Evolutionary conservation across 805 yeast genomes (phyloP).

Genomic region (Zygosaccharomyces bisporus): DNA sequence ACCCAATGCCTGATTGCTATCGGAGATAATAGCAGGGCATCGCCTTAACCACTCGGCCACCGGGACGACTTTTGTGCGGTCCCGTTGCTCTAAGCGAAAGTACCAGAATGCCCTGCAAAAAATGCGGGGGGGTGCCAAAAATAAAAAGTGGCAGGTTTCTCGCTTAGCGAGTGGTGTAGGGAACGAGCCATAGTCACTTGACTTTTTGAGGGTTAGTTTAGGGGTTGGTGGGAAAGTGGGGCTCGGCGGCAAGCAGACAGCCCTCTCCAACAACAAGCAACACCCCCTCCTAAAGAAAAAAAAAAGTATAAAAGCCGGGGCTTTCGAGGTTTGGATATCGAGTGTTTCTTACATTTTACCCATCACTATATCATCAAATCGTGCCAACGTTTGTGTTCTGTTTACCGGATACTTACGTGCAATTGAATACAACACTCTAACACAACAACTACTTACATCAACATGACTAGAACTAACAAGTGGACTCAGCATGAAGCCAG

Average conservation of each 20-base stretch:
- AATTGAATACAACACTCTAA: neutral
- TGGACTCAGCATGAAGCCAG: conserved; percentile 63
- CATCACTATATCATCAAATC: neutral
- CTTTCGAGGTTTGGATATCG: neutral
- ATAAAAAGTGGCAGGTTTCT: neutral
- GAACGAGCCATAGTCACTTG: neutral
- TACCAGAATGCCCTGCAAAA: neutral
- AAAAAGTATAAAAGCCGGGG: conserved; percentile 2
- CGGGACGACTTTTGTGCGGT: conserved; percentile 40
- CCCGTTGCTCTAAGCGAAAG: neutral
- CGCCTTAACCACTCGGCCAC: conserved; percentile 96
- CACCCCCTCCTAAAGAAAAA: neutral
- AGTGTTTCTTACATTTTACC: neutral
- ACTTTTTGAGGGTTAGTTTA: neutral
- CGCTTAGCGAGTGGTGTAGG: neutral
- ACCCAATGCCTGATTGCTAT: conserved; percentile 75
- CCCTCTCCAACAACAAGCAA: neutral
- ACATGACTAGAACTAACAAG: conserved; percentile 75
- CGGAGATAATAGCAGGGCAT: conserved; percentile 67
- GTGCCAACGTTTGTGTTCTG: too few species aligned
- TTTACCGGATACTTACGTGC: too few species aligned
- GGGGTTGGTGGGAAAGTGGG: conserved; percentile 1
- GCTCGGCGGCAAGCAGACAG: conserved; percentile 7
- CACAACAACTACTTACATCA: neutral
- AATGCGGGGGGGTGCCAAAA: neutral